Conservation (phyloP, 345 rosid genomes). For the Psidium guajava region DNA sequence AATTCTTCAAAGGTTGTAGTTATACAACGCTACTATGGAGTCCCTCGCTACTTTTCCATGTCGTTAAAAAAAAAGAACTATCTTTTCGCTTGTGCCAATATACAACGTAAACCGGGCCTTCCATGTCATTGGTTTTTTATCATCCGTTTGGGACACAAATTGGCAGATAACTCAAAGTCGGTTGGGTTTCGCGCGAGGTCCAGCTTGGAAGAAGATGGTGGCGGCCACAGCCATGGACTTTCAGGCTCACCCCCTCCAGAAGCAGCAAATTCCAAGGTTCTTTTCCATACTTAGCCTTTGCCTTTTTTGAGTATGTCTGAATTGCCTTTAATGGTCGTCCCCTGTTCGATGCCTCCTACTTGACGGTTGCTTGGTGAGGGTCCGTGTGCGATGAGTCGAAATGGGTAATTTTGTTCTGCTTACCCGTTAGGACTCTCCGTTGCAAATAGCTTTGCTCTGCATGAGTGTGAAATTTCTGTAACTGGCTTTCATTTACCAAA, state of each 20-base stretch:
- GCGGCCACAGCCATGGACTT: conserved; percentile 1
- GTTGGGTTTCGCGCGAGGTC: conserved; percentile 23
- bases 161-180: conserved; percentile 14
- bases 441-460: not conserved
- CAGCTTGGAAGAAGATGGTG: conserved; percentile 14
- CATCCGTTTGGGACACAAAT: not conserved
- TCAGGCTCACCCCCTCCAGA: conserved; percentile 8
- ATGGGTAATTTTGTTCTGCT: not conserved
- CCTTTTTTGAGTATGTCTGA: not conserved
- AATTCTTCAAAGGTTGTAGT: not conserved
- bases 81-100: too few species aligned
- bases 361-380: not conserved
- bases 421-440: not conserved
- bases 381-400: not conserved
- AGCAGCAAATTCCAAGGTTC: conserved; percentile 16
- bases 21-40: not conserved
- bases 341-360: not conserved
- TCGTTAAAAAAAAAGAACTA: not conserved
- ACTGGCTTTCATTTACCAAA: not conserved
- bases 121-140: not conserved
- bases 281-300: not conserved
- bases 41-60: not conserved
- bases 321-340: not conserved
- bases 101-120: not conserved
- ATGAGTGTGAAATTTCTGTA: not conserved